A percentile compares a stretch with the other conserved stretches of the same genome.
phyloP scores from a whole-genome alignment of 257 asterid species.

The Petunia axillaris region DNA sequence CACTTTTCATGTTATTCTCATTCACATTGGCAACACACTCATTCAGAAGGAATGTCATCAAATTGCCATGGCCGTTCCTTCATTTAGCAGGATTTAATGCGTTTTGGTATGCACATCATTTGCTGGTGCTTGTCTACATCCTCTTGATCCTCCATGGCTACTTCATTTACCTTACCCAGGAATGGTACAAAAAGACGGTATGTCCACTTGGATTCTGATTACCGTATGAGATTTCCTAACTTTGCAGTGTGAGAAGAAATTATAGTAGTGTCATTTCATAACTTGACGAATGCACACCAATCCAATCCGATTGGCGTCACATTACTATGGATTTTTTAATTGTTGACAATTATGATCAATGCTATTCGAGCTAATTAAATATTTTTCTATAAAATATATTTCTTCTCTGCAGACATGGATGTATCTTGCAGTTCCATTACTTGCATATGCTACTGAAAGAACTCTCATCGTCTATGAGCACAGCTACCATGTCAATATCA shows the following conservation, averaged over 20 bases:
- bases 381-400: background rate
- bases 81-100: slow-evolving; percentile 84
- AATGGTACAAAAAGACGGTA: slow-evolving; percentile 85
- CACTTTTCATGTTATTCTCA: slow-evolving; percentile 55
- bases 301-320: background rate
- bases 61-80: slow-evolving; percentile 62
- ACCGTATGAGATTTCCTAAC: background rate
- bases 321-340: background rate
- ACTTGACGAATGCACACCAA: slow-evolving; percentile 1
- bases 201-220: background rate
- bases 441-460: slow-evolving; percentile 66
- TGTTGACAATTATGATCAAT: background rate
- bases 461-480: slow-evolving; percentile 61
- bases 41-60: slow-evolving; percentile 73
- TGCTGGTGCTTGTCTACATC: slow-evolving; percentile 66
- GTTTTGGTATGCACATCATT: slow-evolving; percentile 93
- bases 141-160: slow-evolving; percentile 77
- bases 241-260: slow-evolving; percentile 13
- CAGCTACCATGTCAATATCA: slow-evolving; percentile 54
- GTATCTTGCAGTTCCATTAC: slow-evolving; percentile 69
- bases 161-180: slow-evolving; percentile 58
- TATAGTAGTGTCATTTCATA: background rate
- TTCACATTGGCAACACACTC: slow-evolving; percentile 74
- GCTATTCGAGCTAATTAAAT: background rate
- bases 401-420: slow-evolving; percentile 76